These are phyloP conservation scores for Firmiana major DNA, from an alignment of 345 rosid genomes.

Conservation along the genomic window DNA sequence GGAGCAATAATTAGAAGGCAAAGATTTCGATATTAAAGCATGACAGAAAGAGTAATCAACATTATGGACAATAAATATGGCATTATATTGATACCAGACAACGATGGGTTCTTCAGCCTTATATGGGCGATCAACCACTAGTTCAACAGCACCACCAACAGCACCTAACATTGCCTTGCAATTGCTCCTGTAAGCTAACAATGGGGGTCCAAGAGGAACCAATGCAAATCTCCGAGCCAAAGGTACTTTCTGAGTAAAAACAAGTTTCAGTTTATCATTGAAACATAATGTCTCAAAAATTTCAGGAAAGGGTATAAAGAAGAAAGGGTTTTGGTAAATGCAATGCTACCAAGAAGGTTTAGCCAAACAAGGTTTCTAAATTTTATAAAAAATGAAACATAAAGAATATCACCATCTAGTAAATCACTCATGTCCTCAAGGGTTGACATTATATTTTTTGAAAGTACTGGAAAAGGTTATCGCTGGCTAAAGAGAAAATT, in stretches of 20 bases:
- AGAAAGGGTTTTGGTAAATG: background rate
- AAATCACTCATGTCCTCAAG: background rate
- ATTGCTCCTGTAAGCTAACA: conserved; percentile 85
- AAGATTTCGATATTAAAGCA: conserved; percentile 17
- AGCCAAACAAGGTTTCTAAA: conserved; percentile 3
- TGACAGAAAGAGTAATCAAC: conserved; percentile 14
- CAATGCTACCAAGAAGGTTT: conserved; percentile 1
- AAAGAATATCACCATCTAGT: background rate
- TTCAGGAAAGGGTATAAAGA: background rate
- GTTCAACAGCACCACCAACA: conserved; percentile 76
- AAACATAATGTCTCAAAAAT: background rate
- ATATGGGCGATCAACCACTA: conserved; percentile 81
- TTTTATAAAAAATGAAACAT: background rate
- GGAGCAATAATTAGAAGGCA: conserved; percentile 13
- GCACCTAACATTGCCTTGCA: conserved; percentile 93
- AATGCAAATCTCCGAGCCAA: conserved; percentile 96
- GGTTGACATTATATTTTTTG: background rate
- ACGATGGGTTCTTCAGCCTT: conserved; percentile 86
- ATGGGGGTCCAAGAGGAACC: conserved; percentile 98
- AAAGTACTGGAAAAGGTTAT: background rate
- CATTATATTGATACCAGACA: conserved; percentile 57
- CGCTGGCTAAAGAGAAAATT: background rate
- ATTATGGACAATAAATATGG: conserved; percentile 16
- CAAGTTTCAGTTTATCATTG: conserved; percentile 17
- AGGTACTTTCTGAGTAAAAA: conserved; percentile 76